Conservation (phyloP, 306 rosid genomes). For the Vigna nakashimae region DNA sequence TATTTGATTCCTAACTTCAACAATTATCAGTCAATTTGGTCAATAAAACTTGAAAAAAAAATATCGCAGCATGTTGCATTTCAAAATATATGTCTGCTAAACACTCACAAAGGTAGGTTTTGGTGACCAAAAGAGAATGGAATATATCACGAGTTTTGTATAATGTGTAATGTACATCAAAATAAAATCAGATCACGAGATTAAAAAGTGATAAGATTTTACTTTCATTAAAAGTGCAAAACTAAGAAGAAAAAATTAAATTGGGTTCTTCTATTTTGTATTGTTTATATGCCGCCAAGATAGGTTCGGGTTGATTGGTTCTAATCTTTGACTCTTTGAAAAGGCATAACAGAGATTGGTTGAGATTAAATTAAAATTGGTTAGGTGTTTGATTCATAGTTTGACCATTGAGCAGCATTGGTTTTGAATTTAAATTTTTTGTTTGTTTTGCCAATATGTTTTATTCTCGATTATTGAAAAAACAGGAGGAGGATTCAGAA, state of each 20-base stretch:
- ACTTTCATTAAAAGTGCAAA: too few relatives aligned
- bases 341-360: background rate
- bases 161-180: background rate
- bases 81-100: background rate
- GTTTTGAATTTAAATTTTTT: background rate
- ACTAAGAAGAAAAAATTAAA: background rate
- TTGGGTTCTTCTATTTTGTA: background rate
- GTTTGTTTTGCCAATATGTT: background rate
- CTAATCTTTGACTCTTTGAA: background rate
- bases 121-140: background rate
- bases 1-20: background rate
- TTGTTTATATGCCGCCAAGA: background rate
- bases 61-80: background rate
- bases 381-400: background rate
- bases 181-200: background rate
- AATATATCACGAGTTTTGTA: background rate
- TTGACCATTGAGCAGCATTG: background rate
- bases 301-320: background rate
- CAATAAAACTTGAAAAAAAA: background rate
- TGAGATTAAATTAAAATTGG: background rate
- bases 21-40: background rate
- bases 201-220: background rate
- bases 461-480: conserved; percentile 25
- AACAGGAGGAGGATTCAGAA: conserved; percentile 94
- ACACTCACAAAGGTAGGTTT: background rate